Conservation (phyloP, 352 stramenopile genomes). For the Pythium utonaiense region DNA sequence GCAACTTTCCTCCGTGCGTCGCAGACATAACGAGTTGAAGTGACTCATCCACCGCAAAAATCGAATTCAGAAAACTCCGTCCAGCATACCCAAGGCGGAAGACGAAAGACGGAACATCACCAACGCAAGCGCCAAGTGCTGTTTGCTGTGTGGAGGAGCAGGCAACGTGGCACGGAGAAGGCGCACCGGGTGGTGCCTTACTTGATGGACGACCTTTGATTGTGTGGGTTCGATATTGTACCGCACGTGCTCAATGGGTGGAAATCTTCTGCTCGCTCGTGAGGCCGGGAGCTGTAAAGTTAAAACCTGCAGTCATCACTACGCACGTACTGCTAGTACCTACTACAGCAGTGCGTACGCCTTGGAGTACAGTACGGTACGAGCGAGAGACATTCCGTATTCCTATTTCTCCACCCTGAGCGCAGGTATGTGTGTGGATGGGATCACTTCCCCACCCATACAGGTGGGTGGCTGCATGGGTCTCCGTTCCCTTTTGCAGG, state of each 20-base stretch:
- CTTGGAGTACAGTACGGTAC: background rate
- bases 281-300: no score
- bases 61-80: background rate
- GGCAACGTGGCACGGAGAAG: background rate
- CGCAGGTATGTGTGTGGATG: background rate
- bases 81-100: background rate
- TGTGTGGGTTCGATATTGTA: no score
- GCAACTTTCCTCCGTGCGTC: slow-evolving; percentile 13
- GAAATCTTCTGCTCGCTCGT: no score
- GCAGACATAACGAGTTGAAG: slow-evolving; percentile 3
- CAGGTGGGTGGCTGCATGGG: background rate
- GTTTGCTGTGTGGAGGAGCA: background rate
- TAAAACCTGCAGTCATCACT: background rate
- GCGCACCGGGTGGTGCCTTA: no score
- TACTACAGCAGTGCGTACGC: no score
- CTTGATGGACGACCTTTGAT: no score
- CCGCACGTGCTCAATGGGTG: no score
- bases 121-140: background rate
- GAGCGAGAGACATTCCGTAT: background rate
- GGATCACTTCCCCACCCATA: background rate
- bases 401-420: background rate
- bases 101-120: background rate
- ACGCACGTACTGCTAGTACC: no score
- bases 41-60: slow-evolving; percentile 11
- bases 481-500: background rate